Base-by-base conservation (phyloP, 164 flowering plant species). In the Cinnamomum chago region DNA sequence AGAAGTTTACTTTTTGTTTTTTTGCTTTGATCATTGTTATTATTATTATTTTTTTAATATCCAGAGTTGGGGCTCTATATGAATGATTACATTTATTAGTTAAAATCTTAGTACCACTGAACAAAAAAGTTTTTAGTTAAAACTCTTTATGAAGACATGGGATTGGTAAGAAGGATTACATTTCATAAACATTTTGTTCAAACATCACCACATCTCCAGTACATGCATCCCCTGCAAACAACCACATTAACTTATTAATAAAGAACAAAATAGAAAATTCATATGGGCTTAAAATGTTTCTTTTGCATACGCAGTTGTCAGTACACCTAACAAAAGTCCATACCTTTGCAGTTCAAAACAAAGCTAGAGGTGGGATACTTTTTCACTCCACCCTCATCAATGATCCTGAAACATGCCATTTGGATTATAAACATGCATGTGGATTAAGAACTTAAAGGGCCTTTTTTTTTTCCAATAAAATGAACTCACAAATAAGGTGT, bases 181-280 rank as follows among this genome's bases (percentile, higher is more conserved):
- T 84, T 69, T 90, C 94, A 81, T 94, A 90, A 66, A 94, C 97
- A 50, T 84, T 91, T 76, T 94, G 98, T 72, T 90, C 90, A 81
- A 92, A 92, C 91, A 94, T 76, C 27, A 94, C 98, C 62, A 89
- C 83, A 75, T 94, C 98, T 7, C 97, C 92, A 11, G 81, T 88
- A 85, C 98, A 94, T 6, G 94, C 96, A 87, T 94, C 97, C 10
- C 98, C 97, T 90, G 86, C 84, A 83, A 55, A 20, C 5, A 55
- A 55, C 7, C 17, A 15, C 60, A 55, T 55, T 20, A 55, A 15
- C 60, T 14, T 55, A 55, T 3, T 55, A 55, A 55, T 55, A 20
- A 55, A 55, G 5, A 55, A 17, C 14, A 17, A 17, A 17, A 17
- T 52, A 5, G 18, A 55, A 55, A 17, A 55, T 55, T 3, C 20